A percentile compares a stretch with the other conserved stretches of the same genome.
Evolutionary conservation across 352 stramenopile species (phyloP).

Genomic region (Pythium diclinum): DNA sequence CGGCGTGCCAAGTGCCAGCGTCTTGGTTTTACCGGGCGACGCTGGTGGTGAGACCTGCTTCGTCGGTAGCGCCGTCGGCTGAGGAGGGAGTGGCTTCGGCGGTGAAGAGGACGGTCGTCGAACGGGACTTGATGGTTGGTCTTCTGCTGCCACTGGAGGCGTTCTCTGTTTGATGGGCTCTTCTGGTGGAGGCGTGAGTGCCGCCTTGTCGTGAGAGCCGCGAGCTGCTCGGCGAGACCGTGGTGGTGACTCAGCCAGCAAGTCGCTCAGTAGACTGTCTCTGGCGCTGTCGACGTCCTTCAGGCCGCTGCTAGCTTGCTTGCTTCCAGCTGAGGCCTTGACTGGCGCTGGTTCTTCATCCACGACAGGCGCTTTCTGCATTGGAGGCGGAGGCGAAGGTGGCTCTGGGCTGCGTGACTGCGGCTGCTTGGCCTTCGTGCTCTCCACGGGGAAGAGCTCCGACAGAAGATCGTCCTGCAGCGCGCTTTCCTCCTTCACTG

Average conservation of each 20-base stretch:
- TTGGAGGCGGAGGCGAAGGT: not conserved
- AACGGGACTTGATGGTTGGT: not conserved
- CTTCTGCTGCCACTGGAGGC: not conserved
- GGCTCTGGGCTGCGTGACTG: conserved; percentile 2
- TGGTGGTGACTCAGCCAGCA: conserved; percentile 41
- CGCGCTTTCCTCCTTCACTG: conserved; percentile 13
- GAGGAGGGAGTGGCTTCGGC: conserved; percentile 10
- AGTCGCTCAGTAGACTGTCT: conserved; percentile 54
- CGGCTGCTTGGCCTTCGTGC: not conserved
- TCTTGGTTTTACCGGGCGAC: conserved; percentile 40
- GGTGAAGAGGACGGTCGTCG: conserved; percentile 13
- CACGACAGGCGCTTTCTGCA: not conserved
- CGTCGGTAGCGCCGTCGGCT: not conserved
- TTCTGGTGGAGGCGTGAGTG: not conserved
- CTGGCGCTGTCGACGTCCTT: conserved; percentile 29
- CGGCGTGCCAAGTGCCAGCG: conserved; percentile 27
- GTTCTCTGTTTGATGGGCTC: not conserved
- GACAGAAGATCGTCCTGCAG: conserved; percentile 28
- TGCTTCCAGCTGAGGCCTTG: not conserved
- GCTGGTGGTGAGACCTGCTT: not conserved
- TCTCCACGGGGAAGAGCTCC: conserved; percentile 21
- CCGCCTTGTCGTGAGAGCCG: not conserved
- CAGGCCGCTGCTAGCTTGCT: not conserved
- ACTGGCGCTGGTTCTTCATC: not conserved
- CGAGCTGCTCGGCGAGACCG: conserved; percentile 21